A percentile compares a stretch with the other conserved stretches of the same genome.
Evolutionary conservation across 2,329 filamentous ascomycete genomes (phyloP).

Genomic region (Hortaea werneckii): DNA sequence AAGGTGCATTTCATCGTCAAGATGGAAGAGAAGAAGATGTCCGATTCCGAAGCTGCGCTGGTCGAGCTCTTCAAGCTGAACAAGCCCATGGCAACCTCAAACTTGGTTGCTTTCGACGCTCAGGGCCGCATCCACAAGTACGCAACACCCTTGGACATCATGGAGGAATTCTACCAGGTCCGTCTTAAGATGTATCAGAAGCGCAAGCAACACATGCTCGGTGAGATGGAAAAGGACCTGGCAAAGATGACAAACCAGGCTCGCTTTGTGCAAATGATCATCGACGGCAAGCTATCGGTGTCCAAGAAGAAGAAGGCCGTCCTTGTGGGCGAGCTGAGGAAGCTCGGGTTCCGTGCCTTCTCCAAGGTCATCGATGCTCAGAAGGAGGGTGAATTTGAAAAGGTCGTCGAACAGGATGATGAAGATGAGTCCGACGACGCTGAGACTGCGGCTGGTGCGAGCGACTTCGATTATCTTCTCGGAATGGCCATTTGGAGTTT

Average conservation of each 20-base stretch:
- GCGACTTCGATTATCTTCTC: constrained; percentile 85
- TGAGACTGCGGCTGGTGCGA: constrained; percentile 51
- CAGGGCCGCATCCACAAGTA: constrained; percentile 90
- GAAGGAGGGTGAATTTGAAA: constrained; percentile 55
- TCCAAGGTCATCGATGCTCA: constrained; percentile 63
- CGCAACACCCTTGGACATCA: constrained; percentile 78
- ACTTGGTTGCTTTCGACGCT: constrained; percentile 85
- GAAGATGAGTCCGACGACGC: constrained; percentile 49
- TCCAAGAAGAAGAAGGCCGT: constrained; percentile 86
- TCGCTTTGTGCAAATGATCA: constrained; percentile 90
- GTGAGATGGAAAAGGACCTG: constrained; percentile 51
- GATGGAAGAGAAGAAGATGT: constrained; percentile 84
- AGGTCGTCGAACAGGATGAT: constrained; percentile 52
- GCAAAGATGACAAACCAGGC: constrained; percentile 85
- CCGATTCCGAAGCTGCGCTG: constrained; percentile 59
- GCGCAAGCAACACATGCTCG: constrained; percentile 60
- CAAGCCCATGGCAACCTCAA: constrained; percentile 79
- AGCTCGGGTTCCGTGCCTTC: constrained; percentile 77
- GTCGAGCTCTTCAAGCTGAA: constrained; percentile 88
- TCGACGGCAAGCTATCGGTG: constrained; percentile 76
- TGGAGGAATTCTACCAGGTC: constrained; percentile 84
- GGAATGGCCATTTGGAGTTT: constrained; percentile 97
- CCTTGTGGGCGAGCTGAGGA: constrained; percentile 73
- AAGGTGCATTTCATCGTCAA: constrained; percentile 93
- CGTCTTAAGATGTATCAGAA: constrained; percentile 74